Evolutionary conservation across 1,284 basidiomycete genomes (phyloP).

Genomic region (Apiotrichum sp.): DNA sequence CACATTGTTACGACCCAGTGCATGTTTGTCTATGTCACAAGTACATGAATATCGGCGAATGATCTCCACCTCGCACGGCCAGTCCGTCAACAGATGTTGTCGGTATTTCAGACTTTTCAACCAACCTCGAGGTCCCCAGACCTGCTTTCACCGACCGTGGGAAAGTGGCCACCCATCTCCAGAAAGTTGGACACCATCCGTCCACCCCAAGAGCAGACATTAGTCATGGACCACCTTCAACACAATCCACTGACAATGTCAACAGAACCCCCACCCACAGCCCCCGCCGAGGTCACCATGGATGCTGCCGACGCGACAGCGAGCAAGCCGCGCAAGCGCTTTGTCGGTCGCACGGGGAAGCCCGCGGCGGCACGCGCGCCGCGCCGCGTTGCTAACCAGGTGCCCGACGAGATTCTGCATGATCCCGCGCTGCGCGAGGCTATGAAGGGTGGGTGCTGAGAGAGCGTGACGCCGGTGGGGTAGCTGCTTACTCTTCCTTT

Average conservation of each 20-base stretch:
- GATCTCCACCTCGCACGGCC: no score
- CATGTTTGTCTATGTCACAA: no score
- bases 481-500: background rate
- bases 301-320: background rate
- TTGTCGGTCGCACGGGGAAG: conserved; percentile 30
- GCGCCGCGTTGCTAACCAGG: conserved; percentile 41
- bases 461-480: background rate
- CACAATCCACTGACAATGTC: background rate
- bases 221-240: background rate
- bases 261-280: background rate
- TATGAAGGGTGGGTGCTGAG: conserved; percentile 30
- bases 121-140: no score
- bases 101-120: no score
- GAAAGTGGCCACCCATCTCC: conserved; percentile 6
- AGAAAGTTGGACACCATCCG: conserved; percentile 1
- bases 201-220: background rate
- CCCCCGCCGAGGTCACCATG: background rate
- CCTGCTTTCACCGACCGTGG: conserved; percentile 20
- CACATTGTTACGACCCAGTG: no score
- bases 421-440: conserved; percentile 44
- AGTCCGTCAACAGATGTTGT: no score
- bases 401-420: conserved; percentile 47
- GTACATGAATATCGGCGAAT: no score
- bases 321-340: conserved; percentile 35
- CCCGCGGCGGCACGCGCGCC: conserved; percentile 18